Base-by-base conservation (phyloP, 805 yeast species). In the Teunomyces aglyptinius region DNA sequence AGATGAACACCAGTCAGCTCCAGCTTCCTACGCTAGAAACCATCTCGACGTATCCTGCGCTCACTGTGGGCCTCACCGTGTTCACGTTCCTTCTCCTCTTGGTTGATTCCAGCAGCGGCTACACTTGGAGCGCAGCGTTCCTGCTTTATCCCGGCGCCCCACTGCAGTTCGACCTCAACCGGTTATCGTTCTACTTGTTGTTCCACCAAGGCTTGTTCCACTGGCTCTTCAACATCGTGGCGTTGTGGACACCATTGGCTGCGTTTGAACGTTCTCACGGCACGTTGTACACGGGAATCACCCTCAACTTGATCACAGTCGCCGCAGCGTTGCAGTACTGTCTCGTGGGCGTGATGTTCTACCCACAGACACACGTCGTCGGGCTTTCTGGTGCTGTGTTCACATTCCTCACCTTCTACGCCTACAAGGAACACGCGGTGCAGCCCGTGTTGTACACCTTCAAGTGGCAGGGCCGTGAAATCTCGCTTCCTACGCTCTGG, bases 241-340 rank as follows among this genome's bases (percentile, higher is more conserved):
- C 85, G 1, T 59, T 89, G 38, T 70, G 77, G 48, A 77, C 85
- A 0, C 81, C 86, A 16, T 62, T 89, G 56, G 70, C 83, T 10
- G 71, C 73, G 43, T 89, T 83, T 63, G 97, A 89, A 70, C 68
- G 75, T 46, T 61, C 66, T 18, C 85, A 88, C 57, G 97, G 97
- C 5, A 89, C 97, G 0, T 85, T 89, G 2, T 81, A 88, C 63
- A 86, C 96, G 3, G 96, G 95, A 3, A 72, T 90, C 39, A 83
- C 89, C 12, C 69, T 90, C 47, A 89, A 89, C 61, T 53, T 86
- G 20, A 64, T 85, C 41, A 87, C 96, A 1, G 82, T 85, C 1
- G 63, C 80, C 3, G 76, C 92, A 2, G 96, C 86, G 3, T 57
- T 88, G 33, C 77, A 80, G 38, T 85, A 78, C 64, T 77, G 85